These are phyloP conservation scores for Erigeron canadensis DNA, from an alignment of 129 eudicot genomes.

Conservation along the genomic window DNA sequence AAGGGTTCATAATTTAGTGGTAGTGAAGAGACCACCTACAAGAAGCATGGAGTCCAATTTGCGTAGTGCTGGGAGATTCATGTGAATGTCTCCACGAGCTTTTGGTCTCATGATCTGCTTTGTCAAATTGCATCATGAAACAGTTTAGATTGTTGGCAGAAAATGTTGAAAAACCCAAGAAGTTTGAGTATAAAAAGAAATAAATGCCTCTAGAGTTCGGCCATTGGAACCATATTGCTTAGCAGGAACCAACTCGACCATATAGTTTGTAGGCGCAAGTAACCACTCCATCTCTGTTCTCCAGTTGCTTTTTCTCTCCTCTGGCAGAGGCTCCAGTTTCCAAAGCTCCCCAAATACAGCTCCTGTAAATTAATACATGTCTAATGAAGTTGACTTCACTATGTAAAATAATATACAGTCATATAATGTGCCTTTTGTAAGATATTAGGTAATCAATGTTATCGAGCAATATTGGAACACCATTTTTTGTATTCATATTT, in stretches of 20 bases:
- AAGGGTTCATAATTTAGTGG: not conserved
- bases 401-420: not conserved
- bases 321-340: constrained; percentile 87
- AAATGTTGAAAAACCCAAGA: not conserved
- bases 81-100: constrained; percentile 83
- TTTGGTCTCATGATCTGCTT: constrained; percentile 86
- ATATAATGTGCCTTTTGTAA: not conserved
- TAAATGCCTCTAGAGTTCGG: constrained; percentile 69
- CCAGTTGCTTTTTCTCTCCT: constrained; percentile 76
- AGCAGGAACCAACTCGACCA: constrained; percentile 95
- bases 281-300: constrained; percentile 89
- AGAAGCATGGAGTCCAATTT: constrained; percentile 94
- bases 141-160: not conserved
- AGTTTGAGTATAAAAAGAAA: not conserved
- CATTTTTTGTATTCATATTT: not conserved
- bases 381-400: not conserved
- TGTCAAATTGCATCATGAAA: not conserved
- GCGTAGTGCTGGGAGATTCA: constrained; percentile 88
- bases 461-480: not conserved
- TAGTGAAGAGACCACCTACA: constrained; percentile 56
- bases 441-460: not conserved
- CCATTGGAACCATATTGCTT: constrained; percentile 71
- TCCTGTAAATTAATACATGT: constrained; percentile 45
- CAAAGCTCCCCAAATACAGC: constrained; percentile 93
- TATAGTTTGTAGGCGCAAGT: constrained; percentile 81